A percentile compares a stretch with the other conserved stretches of the same genome.
Conservation (phyloP, 1,139 yeast genomes). For the Lodderomyces parapsilosis region DNA sequence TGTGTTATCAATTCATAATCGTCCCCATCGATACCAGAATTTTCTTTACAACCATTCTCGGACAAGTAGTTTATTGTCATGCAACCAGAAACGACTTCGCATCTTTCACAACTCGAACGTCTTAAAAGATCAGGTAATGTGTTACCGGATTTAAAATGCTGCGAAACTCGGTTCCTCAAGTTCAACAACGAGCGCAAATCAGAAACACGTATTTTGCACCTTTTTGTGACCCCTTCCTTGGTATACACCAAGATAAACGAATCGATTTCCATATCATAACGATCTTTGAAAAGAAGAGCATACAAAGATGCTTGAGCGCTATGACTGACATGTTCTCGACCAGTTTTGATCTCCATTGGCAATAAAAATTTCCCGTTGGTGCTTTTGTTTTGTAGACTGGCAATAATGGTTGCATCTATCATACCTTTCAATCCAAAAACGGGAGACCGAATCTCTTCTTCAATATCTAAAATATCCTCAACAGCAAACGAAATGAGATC, state of each 20-base stretch:
- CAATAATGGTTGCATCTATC: conserved; percentile 83
- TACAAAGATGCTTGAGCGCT: conserved; percentile 89
- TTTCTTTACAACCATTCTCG: conserved; percentile 55
- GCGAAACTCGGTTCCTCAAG: conserved; percentile 69
- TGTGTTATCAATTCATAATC: conserved; percentile 48
- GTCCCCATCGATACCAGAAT: conserved; percentile 47
- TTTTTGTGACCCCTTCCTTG: conserved; percentile 53
- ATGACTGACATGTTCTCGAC: conserved; percentile 65
- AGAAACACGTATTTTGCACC: conserved; percentile 52
- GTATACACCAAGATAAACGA: conserved; percentile 77
- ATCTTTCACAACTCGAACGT: conserved; percentile 63
- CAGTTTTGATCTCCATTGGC: conserved; percentile 91
- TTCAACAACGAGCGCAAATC: conserved; percentile 65
- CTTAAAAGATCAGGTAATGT: conserved; percentile 61
- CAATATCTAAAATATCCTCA: conserved; percentile 72
- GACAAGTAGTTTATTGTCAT: conserved; percentile 62
- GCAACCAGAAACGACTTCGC: conserved; percentile 63
- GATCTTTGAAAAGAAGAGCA: conserved; percentile 72
- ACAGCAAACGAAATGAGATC: conserved; percentile 47
- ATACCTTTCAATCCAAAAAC: conserved; percentile 88
- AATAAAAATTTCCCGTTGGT: conserved; percentile 46
- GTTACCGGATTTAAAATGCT: conserved; percentile 50
- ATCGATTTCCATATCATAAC: conserved; percentile 67
- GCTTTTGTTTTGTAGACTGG: conserved; percentile 32
- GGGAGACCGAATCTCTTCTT: conserved; percentile 92